These are phyloP conservation scores for Leccinum pachyderme DNA, from an alignment of 1,284 basidiomycete genomes.

Conservation along the genomic window DNA sequence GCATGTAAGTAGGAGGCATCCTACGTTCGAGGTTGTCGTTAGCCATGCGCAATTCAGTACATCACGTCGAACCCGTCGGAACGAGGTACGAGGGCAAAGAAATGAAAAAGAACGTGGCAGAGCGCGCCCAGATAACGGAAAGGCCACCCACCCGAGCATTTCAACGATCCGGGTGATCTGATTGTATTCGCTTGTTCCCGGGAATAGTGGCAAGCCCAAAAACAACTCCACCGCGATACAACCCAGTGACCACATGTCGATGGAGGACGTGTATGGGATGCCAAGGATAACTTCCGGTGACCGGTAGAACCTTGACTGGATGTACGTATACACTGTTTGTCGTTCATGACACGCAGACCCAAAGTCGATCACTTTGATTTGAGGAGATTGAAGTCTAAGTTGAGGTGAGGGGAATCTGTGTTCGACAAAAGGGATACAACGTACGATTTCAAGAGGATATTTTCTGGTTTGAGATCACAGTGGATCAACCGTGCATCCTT, in stretches of 20 bases:
- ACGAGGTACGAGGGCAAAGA: not conserved
- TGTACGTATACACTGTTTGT: constrained; percentile 99
- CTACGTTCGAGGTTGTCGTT: constrained; percentile 39
- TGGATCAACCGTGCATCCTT: constrained; percentile 97
- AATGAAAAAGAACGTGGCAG: not conserved
- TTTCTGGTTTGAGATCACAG: constrained; percentile 98
- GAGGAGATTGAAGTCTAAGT: constrained; percentile 87
- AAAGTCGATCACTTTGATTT: constrained; percentile 99
- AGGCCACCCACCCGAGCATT: constrained; percentile 85
- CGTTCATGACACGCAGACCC: constrained; percentile 98
- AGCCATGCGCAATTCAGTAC: constrained; percentile 1
- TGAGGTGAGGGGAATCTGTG: constrained; percentile 1
- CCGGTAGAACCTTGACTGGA: constrained; percentile 98
- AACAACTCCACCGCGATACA: constrained; percentile 98
- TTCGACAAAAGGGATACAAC: constrained; percentile 32
- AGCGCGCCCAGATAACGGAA: constrained; percentile 1
- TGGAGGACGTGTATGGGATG: constrained; percentile 90
- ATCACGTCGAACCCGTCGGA: not conserved
- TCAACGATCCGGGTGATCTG: constrained; percentile 96
- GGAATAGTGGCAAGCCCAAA: constrained; percentile 93
- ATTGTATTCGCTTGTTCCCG: constrained; percentile 99
- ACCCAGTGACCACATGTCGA: constrained; percentile 95
- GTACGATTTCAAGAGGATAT: constrained; percentile 91
- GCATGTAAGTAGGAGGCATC: constrained; percentile 88
- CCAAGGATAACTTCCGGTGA: constrained; percentile 97